phyloP scores from a whole-genome alignment of 306 rosid species.

The Trifolium pratense region DNA sequence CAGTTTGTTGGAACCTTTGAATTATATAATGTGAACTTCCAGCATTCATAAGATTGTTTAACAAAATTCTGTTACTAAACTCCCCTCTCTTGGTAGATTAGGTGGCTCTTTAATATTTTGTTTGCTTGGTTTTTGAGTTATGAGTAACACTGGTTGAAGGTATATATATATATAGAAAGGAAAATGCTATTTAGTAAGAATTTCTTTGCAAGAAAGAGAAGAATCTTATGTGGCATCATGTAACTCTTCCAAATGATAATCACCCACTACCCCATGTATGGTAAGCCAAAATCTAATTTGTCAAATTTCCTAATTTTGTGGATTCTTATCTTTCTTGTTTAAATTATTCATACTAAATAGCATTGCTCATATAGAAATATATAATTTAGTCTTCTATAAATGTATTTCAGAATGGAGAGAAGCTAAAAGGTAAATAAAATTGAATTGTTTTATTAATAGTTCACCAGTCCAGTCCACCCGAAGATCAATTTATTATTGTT shows the following conservation, averaged over 20 bases:
- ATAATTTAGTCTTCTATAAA: constrained; percentile 9
- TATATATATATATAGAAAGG: too few relatives aligned
- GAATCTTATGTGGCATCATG: too few relatives aligned
- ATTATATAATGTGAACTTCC: background rate
- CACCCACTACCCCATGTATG: too few relatives aligned
- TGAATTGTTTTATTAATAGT: constrained; percentile 29
- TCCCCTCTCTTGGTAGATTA: constrained; percentile 14
- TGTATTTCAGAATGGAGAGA: constrained; percentile 29
- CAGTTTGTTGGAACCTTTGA: background rate
- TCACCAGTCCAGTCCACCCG: constrained; percentile 50
- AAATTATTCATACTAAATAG: too few relatives aligned
- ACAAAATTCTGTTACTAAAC: constrained; percentile 11
- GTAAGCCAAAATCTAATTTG: too few relatives aligned
- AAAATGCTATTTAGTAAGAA: too few relatives aligned
- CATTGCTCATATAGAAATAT: constrained; percentile 30
- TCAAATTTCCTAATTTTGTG: too few relatives aligned
- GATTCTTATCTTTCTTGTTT: too few relatives aligned
- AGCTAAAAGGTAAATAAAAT: constrained; percentile 5
- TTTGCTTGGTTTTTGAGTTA: constrained; percentile 21
- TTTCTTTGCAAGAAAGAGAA: too few relatives aligned
- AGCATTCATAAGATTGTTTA: background rate
- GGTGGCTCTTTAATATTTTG: constrained; percentile 13
- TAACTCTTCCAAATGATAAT: too few relatives aligned
- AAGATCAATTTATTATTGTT: constrained; percentile 25
- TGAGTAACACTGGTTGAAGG: constrained; percentile 20